Evolutionary conservation across 1,284 basidiomycete genomes (phyloP).

Genomic region (Testicularia cyperi): DNA sequence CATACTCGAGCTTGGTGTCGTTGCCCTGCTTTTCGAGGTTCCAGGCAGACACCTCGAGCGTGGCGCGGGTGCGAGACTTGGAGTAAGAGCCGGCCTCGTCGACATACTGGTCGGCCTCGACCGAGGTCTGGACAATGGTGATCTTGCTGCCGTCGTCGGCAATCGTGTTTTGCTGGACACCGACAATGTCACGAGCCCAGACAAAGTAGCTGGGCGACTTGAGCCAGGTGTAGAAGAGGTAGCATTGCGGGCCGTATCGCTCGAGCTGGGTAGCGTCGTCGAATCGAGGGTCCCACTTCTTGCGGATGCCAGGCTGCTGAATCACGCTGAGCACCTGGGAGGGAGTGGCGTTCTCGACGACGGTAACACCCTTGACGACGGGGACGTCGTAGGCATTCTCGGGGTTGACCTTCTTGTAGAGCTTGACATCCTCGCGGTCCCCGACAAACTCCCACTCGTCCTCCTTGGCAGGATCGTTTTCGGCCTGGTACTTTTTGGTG

Average conservation of each 20-base stretch:
- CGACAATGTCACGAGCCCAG: conserved; percentile 54
- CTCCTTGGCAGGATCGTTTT: conserved; percentile 33
- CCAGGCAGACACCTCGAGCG: conserved; percentile 50
- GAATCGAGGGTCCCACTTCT: conserved; percentile 54
- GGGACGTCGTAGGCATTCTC: conserved; percentile 46
- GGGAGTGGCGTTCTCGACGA: conserved; percentile 51
- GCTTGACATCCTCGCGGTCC: conserved; percentile 45
- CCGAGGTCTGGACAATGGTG: conserved; percentile 42
- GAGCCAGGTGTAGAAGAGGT: conserved; percentile 48
- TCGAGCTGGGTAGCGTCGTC: conserved; percentile 38
- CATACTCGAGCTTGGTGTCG: conserved; percentile 46
- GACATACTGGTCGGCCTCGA: conserved; percentile 43
- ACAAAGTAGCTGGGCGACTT: conserved; percentile 54
- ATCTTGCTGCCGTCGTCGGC: conserved; percentile 22
- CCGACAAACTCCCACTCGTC: conserved; percentile 49
- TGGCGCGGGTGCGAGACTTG: conserved; percentile 47
- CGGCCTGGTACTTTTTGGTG: conserved; percentile 19
- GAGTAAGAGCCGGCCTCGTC: conserved; percentile 49
- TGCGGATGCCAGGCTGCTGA: conserved; percentile 51
- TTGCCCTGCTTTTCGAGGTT: conserved; percentile 38
- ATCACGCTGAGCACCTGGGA: conserved; percentile 44
- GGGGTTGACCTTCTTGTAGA: conserved; percentile 45
- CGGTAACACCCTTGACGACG: conserved; percentile 42
- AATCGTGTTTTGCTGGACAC: conserved; percentile 45
- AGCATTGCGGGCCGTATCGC: conserved; percentile 22